Percentiles rank a stretch among this genome's conserved stretches.
These are phyloP conservation scores for Claviceps lovelessii DNA, from an alignment of 2,329 filamentous ascomycete species.

Conservation along the genomic window DNA sequence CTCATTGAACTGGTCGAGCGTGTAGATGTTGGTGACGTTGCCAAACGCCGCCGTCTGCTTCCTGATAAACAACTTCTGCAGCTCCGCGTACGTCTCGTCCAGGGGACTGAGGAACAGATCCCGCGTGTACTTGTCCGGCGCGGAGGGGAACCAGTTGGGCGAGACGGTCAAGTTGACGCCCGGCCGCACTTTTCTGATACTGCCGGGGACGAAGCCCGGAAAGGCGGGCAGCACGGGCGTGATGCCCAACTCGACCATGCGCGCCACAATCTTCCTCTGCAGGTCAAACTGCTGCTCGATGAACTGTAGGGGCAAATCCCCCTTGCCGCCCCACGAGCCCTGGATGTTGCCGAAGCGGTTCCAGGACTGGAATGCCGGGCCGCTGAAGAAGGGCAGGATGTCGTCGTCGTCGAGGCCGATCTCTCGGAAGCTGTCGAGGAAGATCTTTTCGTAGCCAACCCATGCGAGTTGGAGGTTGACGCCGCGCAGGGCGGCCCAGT, in stretches of 20 bases:
- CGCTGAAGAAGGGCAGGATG: constrained; percentile 31
- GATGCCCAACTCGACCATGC: constrained; percentile 39
- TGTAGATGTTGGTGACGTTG: constrained; percentile 33
- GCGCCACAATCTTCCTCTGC: constrained; percentile 31
- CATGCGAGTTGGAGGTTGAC: constrained; percentile 37
- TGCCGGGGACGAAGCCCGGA: constrained; percentile 33
- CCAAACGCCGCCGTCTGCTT: constrained; percentile 33
- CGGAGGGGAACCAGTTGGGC: constrained; percentile 22
- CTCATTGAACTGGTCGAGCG: constrained; percentile 40
- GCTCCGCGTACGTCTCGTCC: constrained; percentile 26
- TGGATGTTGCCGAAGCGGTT: constrained; percentile 41
- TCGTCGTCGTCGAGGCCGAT: constrained; percentile 29
- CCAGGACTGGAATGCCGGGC: constrained; percentile 37
- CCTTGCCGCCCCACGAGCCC: constrained; percentile 29
- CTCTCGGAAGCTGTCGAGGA: constrained; percentile 32
- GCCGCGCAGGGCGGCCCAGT: constrained; percentile 38
- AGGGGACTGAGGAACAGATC: constrained; percentile 33
- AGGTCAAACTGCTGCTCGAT: constrained; percentile 32
- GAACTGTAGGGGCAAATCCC: constrained; percentile 27
- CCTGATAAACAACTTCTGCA: constrained; percentile 31
- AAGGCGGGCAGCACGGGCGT: constrained; percentile 36
- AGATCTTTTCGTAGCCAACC: constrained; percentile 36
- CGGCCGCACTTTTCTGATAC: constrained; percentile 26
- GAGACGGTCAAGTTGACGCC: constrained; percentile 28
- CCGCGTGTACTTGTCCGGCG: constrained; percentile 25